Evolutionary conservation across 306 rosid genomes (phyloP), one percentile per base, ranked within the genome.

Genomic region (Cicer pinnatifidum): DNA sequence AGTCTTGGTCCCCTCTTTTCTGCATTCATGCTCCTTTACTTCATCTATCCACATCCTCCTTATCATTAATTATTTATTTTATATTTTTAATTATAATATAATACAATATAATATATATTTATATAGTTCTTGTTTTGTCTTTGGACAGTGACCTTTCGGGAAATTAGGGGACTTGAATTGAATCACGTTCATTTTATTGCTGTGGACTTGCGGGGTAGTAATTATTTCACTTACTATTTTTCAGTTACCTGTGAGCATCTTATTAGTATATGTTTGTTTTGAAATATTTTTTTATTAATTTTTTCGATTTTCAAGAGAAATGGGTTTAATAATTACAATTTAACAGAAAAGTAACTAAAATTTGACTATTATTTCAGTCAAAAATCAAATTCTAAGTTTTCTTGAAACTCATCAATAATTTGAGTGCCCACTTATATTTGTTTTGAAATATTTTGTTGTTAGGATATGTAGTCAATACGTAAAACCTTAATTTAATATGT

Each of bases 1-100:
- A 33, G 50, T 74, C 28, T 57, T 75, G 86, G 76, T 67, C 86
- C 86, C 82, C 73, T 19, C 81, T 11, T 1, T 56, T 61, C 20
- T 19, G 39, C 68, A 51, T 68, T n/a, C 74, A 0, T 6, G 66
- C 46, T 62, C 41, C 62, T 77, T 53, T 48, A 2, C 53, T 68
- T 11, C 46, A 60, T 70, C 78, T 52, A 69, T 53, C 61, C 35
- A 48, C 13, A 20, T 66, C 56, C 48, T 44, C 16, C 23, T 9
- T 39, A 71, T 59, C 15, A 54, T 72, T 12, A 44, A 23, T 64
- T 52, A 7, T 20, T 8, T 58, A 16, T 10, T 56, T 37, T 2
- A 1, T 61, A 28, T 8, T 11, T 13, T 39, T 17, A 50, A 6
- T 59, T 43, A 19, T 46, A 11, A 11, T 11, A 20, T 6, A 20